Conservation (phyloP, 1,139 yeast genomes). For the Kurtzmaniella quercitrusa region DNA sequence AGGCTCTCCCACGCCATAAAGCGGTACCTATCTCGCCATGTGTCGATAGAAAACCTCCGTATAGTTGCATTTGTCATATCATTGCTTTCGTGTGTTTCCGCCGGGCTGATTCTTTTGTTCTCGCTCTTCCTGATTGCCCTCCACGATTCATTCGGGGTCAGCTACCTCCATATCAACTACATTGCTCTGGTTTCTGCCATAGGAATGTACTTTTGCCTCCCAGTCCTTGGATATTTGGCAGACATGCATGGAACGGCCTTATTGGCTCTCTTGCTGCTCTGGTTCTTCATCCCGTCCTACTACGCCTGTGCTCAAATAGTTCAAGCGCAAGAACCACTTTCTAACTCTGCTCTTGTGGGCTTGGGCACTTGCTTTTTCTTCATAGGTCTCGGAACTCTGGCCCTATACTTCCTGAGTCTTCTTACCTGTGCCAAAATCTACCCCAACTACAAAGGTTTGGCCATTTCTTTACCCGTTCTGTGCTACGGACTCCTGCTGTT, state of each 20-base stretch:
- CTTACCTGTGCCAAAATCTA: conserved; percentile 81
- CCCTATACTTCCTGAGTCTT: conserved; percentile 72
- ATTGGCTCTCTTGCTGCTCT: conserved; percentile 58
- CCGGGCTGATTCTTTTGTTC: conserved; percentile 79
- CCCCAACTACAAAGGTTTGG: conserved; percentile 70
- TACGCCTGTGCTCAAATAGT: conserved; percentile 28
- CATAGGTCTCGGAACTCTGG: conserved; percentile 79
- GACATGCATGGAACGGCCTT: conserved; percentile 83
- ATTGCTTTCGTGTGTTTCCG: conserved; percentile 58
- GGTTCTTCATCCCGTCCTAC: conserved; percentile 74
- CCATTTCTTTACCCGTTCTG: conserved; percentile 85
- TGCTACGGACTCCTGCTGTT: conserved; percentile 80
- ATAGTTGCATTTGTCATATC: conserved; percentile 34
- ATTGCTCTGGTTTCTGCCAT: conserved; percentile 72
- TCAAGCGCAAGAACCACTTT: not conserved
- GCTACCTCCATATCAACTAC: conserved; percentile 70
- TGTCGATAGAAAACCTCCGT: conserved; percentile 24
- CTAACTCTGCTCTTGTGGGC: conserved; percentile 5
- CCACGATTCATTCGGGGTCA: conserved; percentile 51
- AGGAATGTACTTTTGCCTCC: conserved; percentile 84
- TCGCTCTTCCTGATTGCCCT: conserved; percentile 75
- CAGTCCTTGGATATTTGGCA: conserved; percentile 76
- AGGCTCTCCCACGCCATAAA: conserved; percentile 16
- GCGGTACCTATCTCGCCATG: conserved; percentile 19
- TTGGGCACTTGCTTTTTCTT: conserved; percentile 31